Evolutionary conservation across 352 stramenopile genomes (phyloP), one percentile per base, ranked within the genome.

Genomic region (Thalassiosira livingstoniorum): DNA sequence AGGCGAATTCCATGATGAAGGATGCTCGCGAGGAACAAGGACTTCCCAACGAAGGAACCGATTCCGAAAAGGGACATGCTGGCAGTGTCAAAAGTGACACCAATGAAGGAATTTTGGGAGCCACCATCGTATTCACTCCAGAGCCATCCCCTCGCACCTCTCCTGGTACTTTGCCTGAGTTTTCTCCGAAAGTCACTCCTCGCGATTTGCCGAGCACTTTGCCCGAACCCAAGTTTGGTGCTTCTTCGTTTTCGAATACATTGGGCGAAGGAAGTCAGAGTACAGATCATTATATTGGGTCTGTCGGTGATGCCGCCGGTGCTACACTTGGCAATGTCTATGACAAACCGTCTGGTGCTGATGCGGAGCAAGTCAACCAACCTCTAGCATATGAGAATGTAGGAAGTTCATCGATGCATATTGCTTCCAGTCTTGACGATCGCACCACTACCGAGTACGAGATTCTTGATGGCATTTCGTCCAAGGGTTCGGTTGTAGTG

Each of bases 81-180:
- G 35, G 10, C 23, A 31, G 35, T 10, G 10, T 35, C 39, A 32
- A n/a, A 27, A 10, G 25, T 25, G 37, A 23, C 54, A 31, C 4
- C 64, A 73, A 86, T n/a, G 39, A 31, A 51, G 64, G 69, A 25
- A 73, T 87, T 35, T 53, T 87, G 0, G 74, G 74, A 29, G 68
- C 80, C 11, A 87, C 80, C 0, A 87, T 87, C 75, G 80, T 75
- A 34, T 82, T 82, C 70, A 87, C 80, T 45, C 80, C 80, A 29
- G 53, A 87, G 53, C 18, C 67, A 45, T 83, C 62, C 74, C 79
- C 72, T 60, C 45, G 18, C 11, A 66, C 47, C n/a, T 58, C n/a
- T n/a, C n/a, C n/a, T n/a, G n/a, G n/a, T n/a, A n/a, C n/a, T n/a
- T n/a, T n/a, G n/a, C n/a, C n/a, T n/a, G n/a, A n/a, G n/a, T n/a